Percentiles rank a stretch among this genome's conserved stretches.
Conservation (phyloP, 2,329 filamentous ascomycete genomes). For the Thielaviopsis euricoi region DNA sequence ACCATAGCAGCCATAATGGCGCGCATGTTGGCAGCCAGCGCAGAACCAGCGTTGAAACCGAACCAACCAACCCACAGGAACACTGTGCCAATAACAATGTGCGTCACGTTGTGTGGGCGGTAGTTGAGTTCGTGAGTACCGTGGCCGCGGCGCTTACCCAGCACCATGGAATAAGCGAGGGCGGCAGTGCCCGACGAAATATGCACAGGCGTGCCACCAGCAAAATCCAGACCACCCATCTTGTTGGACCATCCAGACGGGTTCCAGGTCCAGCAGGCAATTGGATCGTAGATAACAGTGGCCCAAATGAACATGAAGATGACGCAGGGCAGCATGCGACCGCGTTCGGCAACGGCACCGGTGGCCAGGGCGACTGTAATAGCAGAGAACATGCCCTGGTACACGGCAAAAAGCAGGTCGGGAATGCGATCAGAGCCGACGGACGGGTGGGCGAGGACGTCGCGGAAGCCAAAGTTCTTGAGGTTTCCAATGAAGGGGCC, state of each 20-base stretch:
- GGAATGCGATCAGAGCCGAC: constrained; percentile 59
- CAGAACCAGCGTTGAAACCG: constrained; percentile 81
- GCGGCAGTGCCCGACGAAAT: constrained; percentile 71
- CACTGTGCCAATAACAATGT: constrained; percentile 81
- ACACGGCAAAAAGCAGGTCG: constrained; percentile 71
- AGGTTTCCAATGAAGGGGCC: constrained; percentile 64
- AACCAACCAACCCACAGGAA: constrained; percentile 96
- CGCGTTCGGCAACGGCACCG: constrained; percentile 72
- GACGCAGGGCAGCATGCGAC: constrained; percentile 73
- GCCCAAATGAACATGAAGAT: constrained; percentile 91
- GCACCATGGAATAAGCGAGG: constrained; percentile 79
- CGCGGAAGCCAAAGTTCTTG: constrained; percentile 60
- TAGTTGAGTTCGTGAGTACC: constrained; percentile 82
- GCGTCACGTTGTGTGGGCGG: constrained; percentile 81
- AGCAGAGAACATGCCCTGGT: constrained; percentile 76
- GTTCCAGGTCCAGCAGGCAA: constrained; percentile 95
- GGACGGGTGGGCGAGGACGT: constrained; percentile 59
- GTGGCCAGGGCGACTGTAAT: constrained; percentile 76
- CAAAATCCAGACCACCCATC: constrained; percentile 74
- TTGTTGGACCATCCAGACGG: constrained; percentile 60
- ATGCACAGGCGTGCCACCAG: constrained; percentile 80
- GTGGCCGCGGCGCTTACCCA: constrained; percentile 71
- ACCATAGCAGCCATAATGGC: constrained; percentile 76
- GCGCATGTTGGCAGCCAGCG: constrained; percentile 63
- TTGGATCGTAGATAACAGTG: constrained; percentile 78